Conservation (phyloP, 768 basidiomycete species). For the Hypsizygus marmoreus region DNA sequence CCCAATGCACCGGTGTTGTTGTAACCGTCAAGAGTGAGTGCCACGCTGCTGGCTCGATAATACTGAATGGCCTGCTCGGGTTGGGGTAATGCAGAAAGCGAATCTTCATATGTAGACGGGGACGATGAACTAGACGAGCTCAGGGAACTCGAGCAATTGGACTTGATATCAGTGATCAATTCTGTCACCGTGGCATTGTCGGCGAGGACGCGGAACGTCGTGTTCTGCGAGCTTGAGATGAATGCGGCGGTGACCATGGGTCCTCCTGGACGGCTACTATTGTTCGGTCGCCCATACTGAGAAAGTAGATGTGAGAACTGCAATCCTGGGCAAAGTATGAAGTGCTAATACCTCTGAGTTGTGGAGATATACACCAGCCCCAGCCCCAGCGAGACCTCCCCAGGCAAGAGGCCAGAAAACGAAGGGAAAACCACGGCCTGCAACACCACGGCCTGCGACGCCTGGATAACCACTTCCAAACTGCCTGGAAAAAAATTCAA, state of each 20-base stretch:
- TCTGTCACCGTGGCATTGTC: slow-evolving; percentile 47
- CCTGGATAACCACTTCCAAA: slow-evolving; percentile 64
- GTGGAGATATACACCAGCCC: slow-evolving; percentile 21
- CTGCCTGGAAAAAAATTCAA: slow-evolving; percentile 27
- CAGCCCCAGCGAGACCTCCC: slow-evolving; percentile 29
- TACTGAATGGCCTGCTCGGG: slow-evolving; percentile 67
- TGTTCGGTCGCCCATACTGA: slow-evolving; percentile 49
- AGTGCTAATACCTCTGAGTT: slow-evolving; percentile 38
- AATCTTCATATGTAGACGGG: slow-evolving; percentile 31
- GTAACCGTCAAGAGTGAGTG: slow-evolving; percentile 64
- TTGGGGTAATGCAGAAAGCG: slow-evolving; percentile 30
- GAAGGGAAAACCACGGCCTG: slow-evolving; percentile 51
- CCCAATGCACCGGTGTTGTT: slow-evolving; percentile 59
- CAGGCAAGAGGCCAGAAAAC: slow-evolving; percentile 60
- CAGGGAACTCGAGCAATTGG: slow-evolving; percentile 38
- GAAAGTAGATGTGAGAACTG: slow-evolving; percentile 2
- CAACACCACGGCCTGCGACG: slow-evolving; percentile 37
- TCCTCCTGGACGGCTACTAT: slow-evolving; percentile 50
- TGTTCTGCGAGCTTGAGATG: slow-evolving; percentile 33
- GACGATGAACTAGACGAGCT: slow-evolving; percentile 22
- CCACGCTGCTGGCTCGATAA: slow-evolving; percentile 66
- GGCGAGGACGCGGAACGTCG: slow-evolving; percentile 44
- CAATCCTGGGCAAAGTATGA: background rate
- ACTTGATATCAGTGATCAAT: slow-evolving; percentile 36
- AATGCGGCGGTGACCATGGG: slow-evolving; percentile 39